Conservation (phyloP, 164 flowering plant species). For the Brasenia schreberi region DNA sequence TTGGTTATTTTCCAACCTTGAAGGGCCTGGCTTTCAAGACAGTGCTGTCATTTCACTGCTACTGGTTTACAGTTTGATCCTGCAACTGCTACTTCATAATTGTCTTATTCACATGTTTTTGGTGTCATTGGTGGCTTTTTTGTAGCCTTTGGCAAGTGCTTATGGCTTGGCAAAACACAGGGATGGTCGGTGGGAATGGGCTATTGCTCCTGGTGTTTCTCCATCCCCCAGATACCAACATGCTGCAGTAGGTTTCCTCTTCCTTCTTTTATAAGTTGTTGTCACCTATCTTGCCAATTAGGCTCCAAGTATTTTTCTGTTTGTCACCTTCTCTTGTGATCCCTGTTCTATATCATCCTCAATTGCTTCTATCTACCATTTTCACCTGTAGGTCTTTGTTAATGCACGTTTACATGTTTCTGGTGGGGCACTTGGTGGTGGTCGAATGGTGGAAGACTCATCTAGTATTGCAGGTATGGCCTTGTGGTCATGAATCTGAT, state of each 20-base stretch:
- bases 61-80: neutral
- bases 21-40: too few relatives aligned
- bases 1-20: too few relatives aligned
- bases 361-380: neutral
- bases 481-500: neutral
- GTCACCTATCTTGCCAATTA: neutral
- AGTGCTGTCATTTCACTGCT: too few relatives aligned
- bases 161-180: constrained; percentile 99
- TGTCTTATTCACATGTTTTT: neutral
- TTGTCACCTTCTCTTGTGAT: neutral
- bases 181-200: constrained; percentile 99
- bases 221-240: constrained; percentile 99
- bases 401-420: constrained; percentile 99
- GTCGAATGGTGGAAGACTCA: constrained; percentile 98
- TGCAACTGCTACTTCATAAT: neutral
- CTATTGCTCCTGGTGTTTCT: constrained; percentile 99
- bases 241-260: constrained; percentile 71
- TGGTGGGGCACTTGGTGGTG: constrained; percentile 99
- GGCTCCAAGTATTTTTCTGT: constrained; percentile 1
- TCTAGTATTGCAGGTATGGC: constrained; percentile 88
- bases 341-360: neutral
- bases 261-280: neutral
- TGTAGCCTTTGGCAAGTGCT: constrained; percentile 93
- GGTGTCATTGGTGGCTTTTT: neutral
- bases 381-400: constrained; percentile 71